Base-by-base conservation (phyloP, 2,329 filamentous ascomycete species). In the Ascochyta viciae-villosae region DNA sequence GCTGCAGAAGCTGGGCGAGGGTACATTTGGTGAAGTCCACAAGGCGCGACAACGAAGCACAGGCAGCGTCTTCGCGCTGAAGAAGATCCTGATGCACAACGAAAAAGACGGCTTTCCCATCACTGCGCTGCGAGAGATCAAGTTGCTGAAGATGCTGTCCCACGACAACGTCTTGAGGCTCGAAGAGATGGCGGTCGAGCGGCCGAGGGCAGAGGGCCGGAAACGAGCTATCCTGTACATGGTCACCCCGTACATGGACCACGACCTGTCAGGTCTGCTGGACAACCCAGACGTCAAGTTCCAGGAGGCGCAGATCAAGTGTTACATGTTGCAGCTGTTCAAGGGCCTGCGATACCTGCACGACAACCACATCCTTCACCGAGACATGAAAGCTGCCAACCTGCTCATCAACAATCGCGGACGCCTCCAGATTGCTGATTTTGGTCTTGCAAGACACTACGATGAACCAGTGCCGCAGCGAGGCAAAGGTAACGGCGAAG, bases 41-140 rank as follows among this genome's bases (percentile, higher is more conserved):
- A 95, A 94, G 71, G 95, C 92, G 58, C 86, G 86, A 59, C 92
- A 90, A 26, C 88, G 86, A 68, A 89, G 85, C 69, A 90, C 87
- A 1, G 89, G 90, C 50, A 83, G 85, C 23, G 77, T 94, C 41
- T 90, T 96, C 58, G 95, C 95, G 4, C 78, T 99, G 71, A 99
- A 99, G 81, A 98, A 98, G 83, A 99, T 99, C 64, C 87, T 99
- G 64, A 97, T 98, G 91, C 95, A 98, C 76, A 96, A 98, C 76
- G 95, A 99, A 80, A 98, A 97, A 76, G 95, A 99, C 77, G 95
- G 95, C 81, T 99, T 99, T 67, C 95, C 95, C n/a, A 99, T 99
- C 62, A 99, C 95, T 1, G 94, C 95, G 6, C 85, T 99, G 41
- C 90, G 95, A 72, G 95, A 99, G 77, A 97, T 99, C 81, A 98